Evolutionary conservation across 176 grass and related monocot species (phyloP).

Genomic region (Bromus sterilis): DNA sequence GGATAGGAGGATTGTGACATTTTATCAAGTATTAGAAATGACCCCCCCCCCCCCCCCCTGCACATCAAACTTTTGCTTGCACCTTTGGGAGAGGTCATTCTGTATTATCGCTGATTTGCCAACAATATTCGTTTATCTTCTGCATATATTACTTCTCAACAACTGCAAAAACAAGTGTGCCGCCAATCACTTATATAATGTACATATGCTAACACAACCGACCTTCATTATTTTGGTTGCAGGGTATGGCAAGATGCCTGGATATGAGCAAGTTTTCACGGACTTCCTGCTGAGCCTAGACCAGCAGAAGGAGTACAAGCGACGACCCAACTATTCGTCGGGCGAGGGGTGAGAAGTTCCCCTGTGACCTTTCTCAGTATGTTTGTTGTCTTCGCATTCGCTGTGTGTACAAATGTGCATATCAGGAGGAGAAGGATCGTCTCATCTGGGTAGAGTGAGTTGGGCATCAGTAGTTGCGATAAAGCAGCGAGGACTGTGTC

Average conservation of each 20-base stretch:
- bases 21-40: neutral
- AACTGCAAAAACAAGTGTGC: neutral
- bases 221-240: neutral
- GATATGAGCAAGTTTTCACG: conserved; percentile 88
- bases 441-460: conserved; percentile 15
- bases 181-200: neutral
- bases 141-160: neutral
- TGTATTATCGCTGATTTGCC: neutral
- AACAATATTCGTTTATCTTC: neutral
- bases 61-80: neutral
- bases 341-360: conserved; percentile 19
- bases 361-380: neutral
- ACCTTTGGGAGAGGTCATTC: neutral
- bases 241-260: conserved; percentile 98
- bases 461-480: conserved; percentile 27
- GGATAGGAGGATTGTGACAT: neutral
- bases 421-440: neutral
- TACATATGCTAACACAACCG: neutral
- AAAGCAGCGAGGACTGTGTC: conserved; percentile 23
- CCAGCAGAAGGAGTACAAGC: conserved; percentile 59
- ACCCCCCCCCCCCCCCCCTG: no score
- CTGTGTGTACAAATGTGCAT: conserved; percentile 29
- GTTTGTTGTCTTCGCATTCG: neutral
- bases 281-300: conserved; percentile 71
- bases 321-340: conserved; percentile 31